Evolutionary conservation across 495 filamentous ascomycete genomes (phyloP).

Genomic region (Apiosordaria backusii): DNA sequence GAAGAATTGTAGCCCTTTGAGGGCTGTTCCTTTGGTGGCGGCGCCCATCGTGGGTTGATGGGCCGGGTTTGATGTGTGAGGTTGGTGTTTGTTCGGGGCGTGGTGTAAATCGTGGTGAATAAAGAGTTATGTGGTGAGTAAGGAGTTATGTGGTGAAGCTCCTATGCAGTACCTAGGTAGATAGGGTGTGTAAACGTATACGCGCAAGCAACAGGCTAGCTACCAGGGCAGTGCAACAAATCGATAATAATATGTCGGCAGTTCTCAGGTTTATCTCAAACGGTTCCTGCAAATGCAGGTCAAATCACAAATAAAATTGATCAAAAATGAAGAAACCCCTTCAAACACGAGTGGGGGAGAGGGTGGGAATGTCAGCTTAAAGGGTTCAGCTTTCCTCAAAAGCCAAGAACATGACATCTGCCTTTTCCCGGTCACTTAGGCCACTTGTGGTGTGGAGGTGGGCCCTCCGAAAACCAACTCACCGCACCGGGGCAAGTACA

Average conservation of each 20-base stretch:
- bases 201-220: no score
- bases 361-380: not conserved
- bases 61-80: not conserved
- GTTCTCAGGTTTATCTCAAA: not conserved
- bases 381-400: not conserved
- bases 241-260: not conserved
- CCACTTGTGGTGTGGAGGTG: not conserved
- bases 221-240: not conserved
- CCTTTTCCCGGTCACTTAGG: no score
- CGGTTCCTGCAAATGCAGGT: not conserved
- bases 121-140: no score
- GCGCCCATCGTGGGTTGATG: not conserved
- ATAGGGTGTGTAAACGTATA: no score
- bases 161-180: no score
- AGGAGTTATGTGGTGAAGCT: no score
- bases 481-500: not conserved
- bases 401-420: not conserved
- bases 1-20: slow-evolving; percentile 60
- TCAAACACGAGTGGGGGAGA: not conserved
- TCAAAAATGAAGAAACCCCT: not conserved
- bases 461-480: not conserved
- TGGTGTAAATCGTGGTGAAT: no score
- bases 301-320: not conserved
- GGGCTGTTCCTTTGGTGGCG: slow-evolving; percentile 45
- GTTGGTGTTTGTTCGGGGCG: not conserved